Conservation (phyloP, 768 basidiomycete species). For the Hygrocybe coccinea region DNA sequence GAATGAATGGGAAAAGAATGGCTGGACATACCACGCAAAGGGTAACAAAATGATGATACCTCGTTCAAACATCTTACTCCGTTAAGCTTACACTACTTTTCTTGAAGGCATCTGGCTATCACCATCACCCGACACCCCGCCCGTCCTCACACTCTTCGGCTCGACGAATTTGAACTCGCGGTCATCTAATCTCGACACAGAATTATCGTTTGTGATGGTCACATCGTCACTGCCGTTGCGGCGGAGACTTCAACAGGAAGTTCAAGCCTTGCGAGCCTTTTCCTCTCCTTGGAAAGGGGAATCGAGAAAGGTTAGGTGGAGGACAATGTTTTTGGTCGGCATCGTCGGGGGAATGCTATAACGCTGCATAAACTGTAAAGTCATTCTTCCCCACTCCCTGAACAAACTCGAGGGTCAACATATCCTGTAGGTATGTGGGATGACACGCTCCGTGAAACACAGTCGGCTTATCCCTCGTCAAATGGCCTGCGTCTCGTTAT, state of each 20-base stretch:
- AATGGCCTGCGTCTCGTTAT: no score
- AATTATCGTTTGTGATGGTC: slow-evolving; percentile 81
- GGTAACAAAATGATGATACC: no score
- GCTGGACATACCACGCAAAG: slow-evolving; percentile 99
- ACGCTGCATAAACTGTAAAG: background rate
- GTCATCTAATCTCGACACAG: slow-evolving; percentile 85
- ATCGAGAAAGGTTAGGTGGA: slow-evolving; percentile 8
- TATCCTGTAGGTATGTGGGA: no score
- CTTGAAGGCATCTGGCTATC: slow-evolving; percentile 82
- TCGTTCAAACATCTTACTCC: background rate
- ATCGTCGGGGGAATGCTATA: slow-evolving; percentile 14
- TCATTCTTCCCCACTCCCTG: no score
- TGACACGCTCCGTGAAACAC: no score
- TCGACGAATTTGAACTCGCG: slow-evolving; percentile 94
- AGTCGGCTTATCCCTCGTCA: no score
- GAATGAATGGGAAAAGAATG: slow-evolving; percentile 79
- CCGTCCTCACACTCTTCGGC: slow-evolving; percentile 79
- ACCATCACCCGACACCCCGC: slow-evolving; percentile 45
- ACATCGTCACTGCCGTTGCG: slow-evolving; percentile 44
- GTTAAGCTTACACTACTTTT: background rate
- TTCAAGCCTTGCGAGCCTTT: slow-evolving; percentile 4
- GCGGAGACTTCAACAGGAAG: slow-evolving; percentile 8
- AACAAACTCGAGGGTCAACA: no score
- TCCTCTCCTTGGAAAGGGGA: slow-evolving; percentile 6
- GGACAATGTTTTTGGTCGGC: slow-evolving; percentile 10